Evolutionary conservation across 345 rosid genomes (phyloP).

Genomic region (Erodium maritimum): DNA sequence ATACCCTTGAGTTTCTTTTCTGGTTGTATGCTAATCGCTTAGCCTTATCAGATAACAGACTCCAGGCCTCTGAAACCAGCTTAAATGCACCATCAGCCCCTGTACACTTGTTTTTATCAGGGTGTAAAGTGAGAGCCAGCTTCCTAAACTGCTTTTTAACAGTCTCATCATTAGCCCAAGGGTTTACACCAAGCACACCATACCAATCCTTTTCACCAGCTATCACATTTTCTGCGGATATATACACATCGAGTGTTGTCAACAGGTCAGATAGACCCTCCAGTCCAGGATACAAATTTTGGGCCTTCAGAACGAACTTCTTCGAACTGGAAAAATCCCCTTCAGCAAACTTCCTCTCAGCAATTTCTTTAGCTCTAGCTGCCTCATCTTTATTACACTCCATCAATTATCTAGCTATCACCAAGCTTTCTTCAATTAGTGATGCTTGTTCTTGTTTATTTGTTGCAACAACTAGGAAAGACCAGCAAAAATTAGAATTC

Average conservation of each 20-base stretch:
- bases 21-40: constrained; percentile 56
- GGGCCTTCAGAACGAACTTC: constrained; percentile 71
- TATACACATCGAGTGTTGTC: constrained; percentile 45
- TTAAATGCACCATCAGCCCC: constrained; percentile 90
- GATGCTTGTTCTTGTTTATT: constrained; percentile 1
- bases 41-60: constrained; percentile 51
- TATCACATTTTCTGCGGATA: constrained; percentile 51
- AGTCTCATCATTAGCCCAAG: constrained; percentile 50
- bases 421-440: constrained; percentile 5
- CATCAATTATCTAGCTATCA: constrained; percentile 22
- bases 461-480: background rate
- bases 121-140: constrained; percentile 65
- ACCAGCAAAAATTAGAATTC: background rate
- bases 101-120: constrained; percentile 76
- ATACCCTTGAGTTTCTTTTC: constrained; percentile 30
- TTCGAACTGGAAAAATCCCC: constrained; percentile 64
- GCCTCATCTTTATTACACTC: constrained; percentile 96
- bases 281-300: constrained; percentile 54
- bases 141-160: constrained; percentile 59
- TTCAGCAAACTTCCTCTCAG: constrained; percentile 62
- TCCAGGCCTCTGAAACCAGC: constrained; percentile 66
- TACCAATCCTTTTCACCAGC: constrained; percentile 74
- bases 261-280: constrained; percentile 59
- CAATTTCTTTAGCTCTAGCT: constrained; percentile 68
- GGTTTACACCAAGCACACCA: constrained; percentile 50